A percentile compares a stretch with the other conserved stretches of the same genome.
Evolutionary conservation across 2,329 filamentous ascomycete genomes (phyloP).

Genomic region (Neocucurbitaria cava): DNA sequence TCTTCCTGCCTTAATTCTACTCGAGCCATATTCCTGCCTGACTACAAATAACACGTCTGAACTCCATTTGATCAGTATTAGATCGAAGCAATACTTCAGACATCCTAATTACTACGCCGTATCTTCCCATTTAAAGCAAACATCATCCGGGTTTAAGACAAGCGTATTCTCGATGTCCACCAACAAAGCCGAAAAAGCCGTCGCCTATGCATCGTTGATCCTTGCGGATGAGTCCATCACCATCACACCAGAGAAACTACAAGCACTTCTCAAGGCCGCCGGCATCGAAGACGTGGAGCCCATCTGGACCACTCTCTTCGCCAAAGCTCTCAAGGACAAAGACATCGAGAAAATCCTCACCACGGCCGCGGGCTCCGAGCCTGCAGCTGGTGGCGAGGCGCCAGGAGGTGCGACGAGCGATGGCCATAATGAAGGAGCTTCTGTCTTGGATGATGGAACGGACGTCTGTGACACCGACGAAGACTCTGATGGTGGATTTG

Average conservation of each 20-base stretch:
- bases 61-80: too few species aligned
- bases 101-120: too few species aligned
- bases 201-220: constrained; percentile 97
- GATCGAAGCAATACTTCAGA: too few species aligned
- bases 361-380: constrained; percentile 68
- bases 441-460: constrained; percentile 5
- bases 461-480: constrained; percentile 14
- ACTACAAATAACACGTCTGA: too few species aligned
- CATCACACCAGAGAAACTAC: constrained; percentile 96
- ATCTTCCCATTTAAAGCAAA: too few species aligned
- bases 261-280: constrained; percentile 88
- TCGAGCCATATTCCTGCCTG: too few species aligned
- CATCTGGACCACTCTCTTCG: constrained; percentile 96
- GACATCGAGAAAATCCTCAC: constrained; percentile 85
- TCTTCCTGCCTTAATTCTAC: too few species aligned
- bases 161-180: constrained; percentile 13
- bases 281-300: constrained; percentile 88
- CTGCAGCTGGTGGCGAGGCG: constrained; percentile 11
- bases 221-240: constrained; percentile 96
- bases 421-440: constrained; percentile 6
- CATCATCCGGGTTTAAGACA: too few species aligned
- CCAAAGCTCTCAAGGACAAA: constrained; percentile 94
- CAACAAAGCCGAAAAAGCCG: constrained; percentile 61
- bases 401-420: neutral
- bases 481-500: constrained; percentile 5